Base-by-base conservation (phyloP, 2,329 filamentous ascomycete species). In the Metarhizium brunneum region DNA sequence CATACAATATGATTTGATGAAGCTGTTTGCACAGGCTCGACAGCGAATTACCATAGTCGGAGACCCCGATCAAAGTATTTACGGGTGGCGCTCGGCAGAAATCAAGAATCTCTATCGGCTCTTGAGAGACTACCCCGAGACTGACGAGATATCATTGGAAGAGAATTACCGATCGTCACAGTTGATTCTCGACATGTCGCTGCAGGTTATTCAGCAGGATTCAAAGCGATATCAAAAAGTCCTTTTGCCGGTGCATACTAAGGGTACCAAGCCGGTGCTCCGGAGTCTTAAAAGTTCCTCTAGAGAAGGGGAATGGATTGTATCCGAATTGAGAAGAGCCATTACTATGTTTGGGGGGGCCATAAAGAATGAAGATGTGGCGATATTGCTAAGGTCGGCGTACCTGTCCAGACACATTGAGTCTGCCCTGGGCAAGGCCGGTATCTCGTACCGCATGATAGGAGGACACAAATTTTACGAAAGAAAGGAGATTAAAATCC, bases 21-120 rank as follows among this genome's bases (percentile, higher is more conserved):
- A 82, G 59, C 78, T 96, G 1, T 86, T 99, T 64, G 90, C 92
- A 2, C 84, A 90, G 58, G 73, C 77, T 25, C 78, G 80, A 47
- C 81, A 83, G 55, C 81, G 84, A n/a, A 92, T 97, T 62, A 97
- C 92, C 1, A 89, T 96, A 57, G 94, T 99, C 4, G 94, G 92
- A 38, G 92, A 99, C 67, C 92, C 94, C 0, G 94, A 99, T 68
- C 92, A 99, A 70, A 96, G 92, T 68, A 99, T 99, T 56, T 99
- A 97, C 68, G 90, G 92, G 20, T 99, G 95, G 78, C 86, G 92
- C 20, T 92, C 90, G 7, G 92, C 94, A 10, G 92, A 99, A 69
- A 90, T 92, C 62, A 87, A 87, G 67, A 99, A 97, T 64, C 77
- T 97, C 50, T 82, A 83, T 60, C 84, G 88, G 2, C 85, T 99